Conservation (phyloP, 805 yeast species). For the Ogataea glucozyma region DNA sequence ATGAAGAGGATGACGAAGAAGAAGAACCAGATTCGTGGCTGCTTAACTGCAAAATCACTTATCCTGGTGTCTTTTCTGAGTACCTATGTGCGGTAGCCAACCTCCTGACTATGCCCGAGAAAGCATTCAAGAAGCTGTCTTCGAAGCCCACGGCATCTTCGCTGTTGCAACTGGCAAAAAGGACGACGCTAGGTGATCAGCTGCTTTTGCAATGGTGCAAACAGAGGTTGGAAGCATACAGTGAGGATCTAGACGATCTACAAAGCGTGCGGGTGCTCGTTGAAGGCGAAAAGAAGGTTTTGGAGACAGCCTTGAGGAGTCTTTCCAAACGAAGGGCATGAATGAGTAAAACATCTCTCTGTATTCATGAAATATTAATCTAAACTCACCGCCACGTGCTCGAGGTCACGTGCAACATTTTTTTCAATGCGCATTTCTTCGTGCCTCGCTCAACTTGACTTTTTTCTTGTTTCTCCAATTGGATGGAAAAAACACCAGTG, state of each 20-base stretch:
- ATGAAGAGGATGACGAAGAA: conserved; percentile 30
- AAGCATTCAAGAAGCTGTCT: conserved; percentile 30
- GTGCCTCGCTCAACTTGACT: conserved; percentile 4
- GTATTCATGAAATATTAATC: background rate
- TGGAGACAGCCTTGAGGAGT: background rate
- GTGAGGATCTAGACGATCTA: background rate
- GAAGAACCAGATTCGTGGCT: conserved; percentile 37
- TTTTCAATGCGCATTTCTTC: background rate
- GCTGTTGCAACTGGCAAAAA: conserved; percentile 4
- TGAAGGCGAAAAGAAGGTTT: background rate
- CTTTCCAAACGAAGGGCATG: background rate
- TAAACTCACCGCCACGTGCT: background rate
- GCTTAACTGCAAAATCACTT: conserved; percentile 40
- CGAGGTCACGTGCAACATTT: background rate
- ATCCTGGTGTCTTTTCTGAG: conserved; percentile 46
- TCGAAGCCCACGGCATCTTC: conserved; percentile 9
- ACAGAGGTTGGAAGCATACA: conserved; percentile 3
- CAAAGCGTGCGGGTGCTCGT: conserved; percentile 1
- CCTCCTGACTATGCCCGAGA: conserved; percentile 34
- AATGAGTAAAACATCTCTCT: too few relatives aligned
- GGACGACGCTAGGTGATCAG: background rate
- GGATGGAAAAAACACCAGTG: conserved; percentile 13
- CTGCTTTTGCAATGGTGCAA: conserved; percentile 14
- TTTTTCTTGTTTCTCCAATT: conserved; percentile 16
- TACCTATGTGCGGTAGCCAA: conserved; percentile 46